Evolutionary conservation across 2,329 filamentous ascomycete species (phyloP), one percentile per base, ranked within the genome.

Genomic region (Diaporthe sp.): DNA sequence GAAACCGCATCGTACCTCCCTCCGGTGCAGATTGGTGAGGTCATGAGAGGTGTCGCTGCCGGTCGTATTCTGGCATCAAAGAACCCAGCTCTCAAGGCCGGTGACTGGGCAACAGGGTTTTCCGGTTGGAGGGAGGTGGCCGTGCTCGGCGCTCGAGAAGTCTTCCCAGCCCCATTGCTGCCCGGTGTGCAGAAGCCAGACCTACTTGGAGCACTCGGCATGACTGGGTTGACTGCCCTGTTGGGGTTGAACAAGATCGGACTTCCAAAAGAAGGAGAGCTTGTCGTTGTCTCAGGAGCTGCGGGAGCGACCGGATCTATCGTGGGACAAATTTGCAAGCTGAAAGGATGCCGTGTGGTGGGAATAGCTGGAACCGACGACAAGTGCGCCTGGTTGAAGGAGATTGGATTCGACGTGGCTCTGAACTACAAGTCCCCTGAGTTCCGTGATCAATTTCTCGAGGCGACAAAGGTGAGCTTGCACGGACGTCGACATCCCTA

Each of bases 361-460:
- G 90, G 90, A 4, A 83, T 91, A 68, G 90, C 89, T 0, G 90
- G 90, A 8, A 86, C 84, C 70, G 83, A 86, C 38, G 88, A 90
- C 40, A 92, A 92, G 80, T 89, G 90, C 78, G 83, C 85, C 67
- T 94, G 92, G 88, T 82, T 95, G 76, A 88, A 85, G 4, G 84
- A 89, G 75, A 83, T 94, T 33, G 92, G 92, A 1, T 93, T 93
- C 75, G 92, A 94, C 78, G 87, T 85, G 13, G 92, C 91, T 0
- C 79, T 94, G 74, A 93, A 94, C 83, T 94, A 94, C 85, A 94
- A 94, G 86, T 88, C 88, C 58, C 77, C 85, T 19, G 89, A 91
- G 73, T 94, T 93, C 80, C 87, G 84, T 78, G 82, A 87, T 75
- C 86, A 92, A 81, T 89, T 94, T 79, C 86, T 87, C 77, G 87